Conservation (phyloP, 75 land plant genomes). For the Sequoiadendron giganteum region DNA sequence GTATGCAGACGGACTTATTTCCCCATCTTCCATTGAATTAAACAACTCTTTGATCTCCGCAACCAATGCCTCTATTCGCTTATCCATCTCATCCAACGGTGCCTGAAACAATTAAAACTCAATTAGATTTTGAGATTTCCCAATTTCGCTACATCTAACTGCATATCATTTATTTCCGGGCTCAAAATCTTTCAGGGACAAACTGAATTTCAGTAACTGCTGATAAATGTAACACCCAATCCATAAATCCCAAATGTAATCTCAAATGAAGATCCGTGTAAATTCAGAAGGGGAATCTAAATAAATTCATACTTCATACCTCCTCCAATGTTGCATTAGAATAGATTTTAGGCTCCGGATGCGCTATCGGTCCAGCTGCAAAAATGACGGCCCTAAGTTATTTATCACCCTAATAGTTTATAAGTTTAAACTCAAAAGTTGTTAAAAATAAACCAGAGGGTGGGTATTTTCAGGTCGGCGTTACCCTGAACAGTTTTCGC, state of each 20-base stretch:
- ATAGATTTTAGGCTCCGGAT: not conserved
- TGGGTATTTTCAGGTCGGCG: too few species aligned
- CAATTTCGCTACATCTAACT: too few species aligned
- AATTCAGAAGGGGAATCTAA: too few species aligned
- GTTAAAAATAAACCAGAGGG: too few species aligned
- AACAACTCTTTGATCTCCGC: slow-evolving; percentile 39
- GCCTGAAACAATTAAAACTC: not conserved
- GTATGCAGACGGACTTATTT: slow-evolving; percentile 64
- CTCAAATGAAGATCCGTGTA: too few species aligned
- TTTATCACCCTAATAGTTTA: not conserved
- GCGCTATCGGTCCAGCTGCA: not conserved
- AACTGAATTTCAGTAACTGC: too few species aligned
- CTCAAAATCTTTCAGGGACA: too few species aligned
- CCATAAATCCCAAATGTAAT: too few species aligned
- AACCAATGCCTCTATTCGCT: slow-evolving; percentile 22
- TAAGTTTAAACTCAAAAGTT: not conserved
- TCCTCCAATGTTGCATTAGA: not conserved
- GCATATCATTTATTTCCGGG: too few species aligned
- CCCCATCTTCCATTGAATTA: slow-evolving; percentile 57
- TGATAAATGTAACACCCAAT: too few species aligned
- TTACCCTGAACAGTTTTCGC: not conserved
- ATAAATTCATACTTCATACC: not conserved
- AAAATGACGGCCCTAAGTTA: not conserved
- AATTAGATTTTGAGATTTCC: not conserved
- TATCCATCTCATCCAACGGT: not conserved